Evolutionary conservation across 495 filamentous ascomycete genomes (phyloP), one percentile per base, ranked within the genome.

Genomic region (Penicillium tannophilum): DNA sequence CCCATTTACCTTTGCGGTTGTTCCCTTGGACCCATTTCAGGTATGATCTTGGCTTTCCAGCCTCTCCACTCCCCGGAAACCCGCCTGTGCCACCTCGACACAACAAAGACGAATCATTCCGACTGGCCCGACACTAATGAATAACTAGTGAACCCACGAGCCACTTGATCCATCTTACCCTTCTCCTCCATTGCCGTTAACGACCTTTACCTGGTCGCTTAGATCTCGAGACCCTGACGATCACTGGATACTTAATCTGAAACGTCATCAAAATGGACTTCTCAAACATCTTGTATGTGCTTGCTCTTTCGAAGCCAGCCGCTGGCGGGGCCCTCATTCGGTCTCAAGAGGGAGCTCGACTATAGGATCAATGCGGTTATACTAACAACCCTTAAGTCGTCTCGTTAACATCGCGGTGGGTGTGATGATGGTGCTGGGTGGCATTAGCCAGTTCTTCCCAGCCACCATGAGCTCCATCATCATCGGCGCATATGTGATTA

Each of bases 331-430:
- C 5, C 4, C 4, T 23, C 26, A 17, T 39, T 39, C 5, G 33
- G 24, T 23, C 9, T 3, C 31, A 24, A 52, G 8, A 3, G n/a
- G 19, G 16, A 35, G 5, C 33, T 28, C 17, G 17, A 35, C 1
- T 12, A 43, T 28, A 19, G 36, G 3, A 24, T 10, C 23, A 17
- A 17, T 36, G 36, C 35, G 20, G 14, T 26, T n/a, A 42, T 30
- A 26, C 59, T 63, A 53, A 63, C 55, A 55, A 1, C 30, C 8
- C 58, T 63, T 24, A 64, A 97, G 92, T 78, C 95, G 94, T 60
- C 84, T 98, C 63, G 91, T 95, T 65, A 99, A 99, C 83, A 81
- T 98, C 62, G 90, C 78, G 59, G 88, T 96, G 57, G 94, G 87
- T 59, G 88, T 86, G 59, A 76, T 97, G 56, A 96, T 98, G 91